phyloP scores from a whole-genome alignment of 306 rosid genomes.

The Vachellia collinsii region DNA sequence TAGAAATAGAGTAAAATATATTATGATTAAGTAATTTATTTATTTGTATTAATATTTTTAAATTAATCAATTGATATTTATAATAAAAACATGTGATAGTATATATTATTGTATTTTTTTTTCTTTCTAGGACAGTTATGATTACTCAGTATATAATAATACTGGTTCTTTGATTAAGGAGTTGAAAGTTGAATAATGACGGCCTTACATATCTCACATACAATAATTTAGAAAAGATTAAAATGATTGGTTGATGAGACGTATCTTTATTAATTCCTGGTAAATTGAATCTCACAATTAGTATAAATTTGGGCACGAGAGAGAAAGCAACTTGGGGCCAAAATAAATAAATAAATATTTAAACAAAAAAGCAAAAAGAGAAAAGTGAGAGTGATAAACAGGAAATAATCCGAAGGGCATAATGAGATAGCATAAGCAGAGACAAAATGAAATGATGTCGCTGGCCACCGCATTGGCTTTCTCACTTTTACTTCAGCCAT shows the following conservation, averaged over 20 bases:
- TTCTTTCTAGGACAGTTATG: not conserved
- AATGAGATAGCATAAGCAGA: conserved; percentile 58
- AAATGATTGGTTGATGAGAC: conserved; percentile 6
- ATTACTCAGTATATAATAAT: not conserved
- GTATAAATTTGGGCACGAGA: not conserved
- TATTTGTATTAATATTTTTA: too few relatives aligned
- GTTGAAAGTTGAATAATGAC: conserved; percentile 1
- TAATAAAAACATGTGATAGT: not conserved
- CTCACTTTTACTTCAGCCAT: conserved; percentile 38
- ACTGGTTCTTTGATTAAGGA: not conserved
- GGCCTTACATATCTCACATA: not conserved
- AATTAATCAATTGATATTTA: too few relatives aligned
- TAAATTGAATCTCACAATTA: not conserved
- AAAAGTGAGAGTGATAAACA: conserved; percentile 1
- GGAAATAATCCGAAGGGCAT: conserved; percentile 58
- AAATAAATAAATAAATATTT: not conserved
- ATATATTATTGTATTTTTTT: not conserved
- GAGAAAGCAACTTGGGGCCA: not conserved
- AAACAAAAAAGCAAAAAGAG: not conserved
- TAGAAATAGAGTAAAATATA: too few relatives aligned
- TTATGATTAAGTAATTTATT: too few relatives aligned
- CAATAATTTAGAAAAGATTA: not conserved
- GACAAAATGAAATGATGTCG: conserved; percentile 85
- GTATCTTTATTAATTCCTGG: not conserved
- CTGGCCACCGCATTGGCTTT: conserved; percentile 70